Base-by-base conservation (phyloP, 75 land plant genomes). In the Selaginella moellendorffii region DNA sequence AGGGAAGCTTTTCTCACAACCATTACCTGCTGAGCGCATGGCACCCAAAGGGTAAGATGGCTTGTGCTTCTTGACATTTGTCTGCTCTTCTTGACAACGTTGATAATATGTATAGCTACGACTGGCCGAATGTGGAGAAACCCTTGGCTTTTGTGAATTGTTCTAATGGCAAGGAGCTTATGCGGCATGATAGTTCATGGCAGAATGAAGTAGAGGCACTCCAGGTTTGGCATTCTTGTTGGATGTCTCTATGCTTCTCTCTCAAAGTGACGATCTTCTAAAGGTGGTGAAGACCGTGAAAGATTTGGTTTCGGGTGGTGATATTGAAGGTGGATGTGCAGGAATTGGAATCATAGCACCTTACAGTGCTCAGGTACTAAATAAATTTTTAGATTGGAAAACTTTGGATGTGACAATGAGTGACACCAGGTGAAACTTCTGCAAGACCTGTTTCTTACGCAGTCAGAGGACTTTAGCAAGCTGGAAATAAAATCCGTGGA, bases 301-400 rank as follows among this genome's bases (percentile, higher is more conserved):
- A 26, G 54, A 21, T 0, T 29, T 74, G 28, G 21, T 69, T 19
- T 26, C 66, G n/a, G 52, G 61, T 2, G 24, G 52, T 63, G 76
- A 65, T 42, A 31, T 20, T 21, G 56, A 24, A 21, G 58, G 66
- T 31, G 62, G 52, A 36, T 71, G 63, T n/a, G n/a, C n/a, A n/a
- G n/a, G n/a, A 30, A 69, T 74, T 69, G 76, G 76, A 29, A 65
- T 74, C 27, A 74, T 74, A 62, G 62, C 76, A 27, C 76, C 76
- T n/a, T 74, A 74, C 36, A 65, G 62, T 74, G 76, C 76, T 54
- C 76, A 74, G 72, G 76, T 74, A 52, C 17, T 10, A 5, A 36
- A 36, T 36, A 36, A 14, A 5, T 36, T 5, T 36, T 5, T 36
- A 36, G 5, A 36, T 36, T 5, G 5, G 46, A 5, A 5, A 36